Conservation (phyloP, 169 alveolate species). For the Plasmodium blacklocki region DNA sequence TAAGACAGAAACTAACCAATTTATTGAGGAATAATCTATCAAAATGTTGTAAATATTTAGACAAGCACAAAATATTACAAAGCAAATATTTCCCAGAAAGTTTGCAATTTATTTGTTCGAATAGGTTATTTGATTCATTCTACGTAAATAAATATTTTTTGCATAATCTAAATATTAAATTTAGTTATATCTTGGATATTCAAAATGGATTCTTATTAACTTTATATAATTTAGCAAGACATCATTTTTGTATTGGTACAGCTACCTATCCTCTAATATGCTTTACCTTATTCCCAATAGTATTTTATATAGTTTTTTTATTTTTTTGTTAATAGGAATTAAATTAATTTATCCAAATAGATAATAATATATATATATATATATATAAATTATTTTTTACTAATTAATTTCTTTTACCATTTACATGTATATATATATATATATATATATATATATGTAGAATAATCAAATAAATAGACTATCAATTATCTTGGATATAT, state of each 20-base stretch:
- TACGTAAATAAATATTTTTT: conserved; percentile 59
- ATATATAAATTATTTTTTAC: neutral
- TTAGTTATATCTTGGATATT: conserved; percentile 28
- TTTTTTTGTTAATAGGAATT: conserved; percentile 31
- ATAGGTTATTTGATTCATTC: conserved; percentile 30
- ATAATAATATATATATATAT: neutral
- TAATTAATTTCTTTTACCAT: neutral
- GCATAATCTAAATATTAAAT: conserved; percentile 46
- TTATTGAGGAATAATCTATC: neutral
- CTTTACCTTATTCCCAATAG: conserved; percentile 63
- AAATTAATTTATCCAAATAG: too few relatives aligned
- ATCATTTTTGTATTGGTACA: conserved; percentile 72
- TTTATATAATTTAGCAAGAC: conserved; percentile 58
- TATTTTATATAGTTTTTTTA: conserved; percentile 49
- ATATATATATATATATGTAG: too few relatives aligned
- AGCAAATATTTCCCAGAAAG: conserved; percentile 44
- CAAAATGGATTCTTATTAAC: conserved; percentile 57
- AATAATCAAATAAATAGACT: too few relatives aligned
- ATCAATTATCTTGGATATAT: too few relatives aligned
- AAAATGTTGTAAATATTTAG: conserved; percentile 24
- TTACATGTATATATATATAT: neutral
- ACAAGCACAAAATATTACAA: conserved; percentile 4
- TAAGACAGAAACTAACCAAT: conserved; percentile 26
- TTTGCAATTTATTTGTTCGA: conserved; percentile 67
- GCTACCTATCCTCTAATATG: conserved; percentile 52